Evolutionary conservation across 2,329 filamentous ascomycete species (phyloP).

Genomic region (Cordyceps javanica): DNA sequence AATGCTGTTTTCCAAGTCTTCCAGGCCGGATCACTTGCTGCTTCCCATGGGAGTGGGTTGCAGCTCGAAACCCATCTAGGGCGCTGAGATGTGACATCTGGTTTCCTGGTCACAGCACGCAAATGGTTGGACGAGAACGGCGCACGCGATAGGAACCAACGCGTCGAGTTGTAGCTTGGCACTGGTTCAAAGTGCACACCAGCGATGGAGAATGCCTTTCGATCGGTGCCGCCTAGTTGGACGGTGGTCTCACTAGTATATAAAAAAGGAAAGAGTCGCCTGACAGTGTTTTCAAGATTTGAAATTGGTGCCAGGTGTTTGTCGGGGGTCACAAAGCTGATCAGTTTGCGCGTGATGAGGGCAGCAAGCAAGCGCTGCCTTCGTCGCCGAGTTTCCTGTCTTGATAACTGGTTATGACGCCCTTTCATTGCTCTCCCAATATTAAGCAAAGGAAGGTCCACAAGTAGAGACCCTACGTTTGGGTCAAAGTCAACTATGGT

Average conservation of each 20-base stretch:
- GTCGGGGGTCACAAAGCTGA: slow-evolving; percentile 46
- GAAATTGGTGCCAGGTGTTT: slow-evolving; percentile 33
- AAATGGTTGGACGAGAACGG: slow-evolving; percentile 36
- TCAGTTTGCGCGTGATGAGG: slow-evolving; percentile 40
- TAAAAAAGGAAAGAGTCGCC: slow-evolving; percentile 44
- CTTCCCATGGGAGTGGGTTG: slow-evolving; percentile 17
- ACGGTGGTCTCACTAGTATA: slow-evolving; percentile 14
- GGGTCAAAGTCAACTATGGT: slow-evolving; percentile 42
- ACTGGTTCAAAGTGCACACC: slow-evolving; percentile 34
- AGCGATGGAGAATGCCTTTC: slow-evolving; percentile 36
- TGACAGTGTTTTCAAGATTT: slow-evolving; percentile 39
- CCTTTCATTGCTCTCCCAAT: neutral
- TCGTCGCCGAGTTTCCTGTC: slow-evolving; percentile 22
- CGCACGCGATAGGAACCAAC: slow-evolving; percentile 42
- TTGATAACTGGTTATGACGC: slow-evolving; percentile 16
- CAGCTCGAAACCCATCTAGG: neutral
- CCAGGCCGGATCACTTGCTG: slow-evolving; percentile 25
- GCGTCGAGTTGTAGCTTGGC: slow-evolving; percentile 15
- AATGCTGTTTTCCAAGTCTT: slow-evolving; percentile 26
- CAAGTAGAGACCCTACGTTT: slow-evolving; percentile 41
- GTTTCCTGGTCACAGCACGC: neutral
- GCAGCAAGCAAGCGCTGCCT: slow-evolving; percentile 40
- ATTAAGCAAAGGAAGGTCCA: slow-evolving; percentile 36
- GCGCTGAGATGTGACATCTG: neutral
- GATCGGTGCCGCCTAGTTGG: slow-evolving; percentile 12